Evolutionary conservation across 139 green algal species (phyloP).

Genomic region (Volvox africanus): DNA sequence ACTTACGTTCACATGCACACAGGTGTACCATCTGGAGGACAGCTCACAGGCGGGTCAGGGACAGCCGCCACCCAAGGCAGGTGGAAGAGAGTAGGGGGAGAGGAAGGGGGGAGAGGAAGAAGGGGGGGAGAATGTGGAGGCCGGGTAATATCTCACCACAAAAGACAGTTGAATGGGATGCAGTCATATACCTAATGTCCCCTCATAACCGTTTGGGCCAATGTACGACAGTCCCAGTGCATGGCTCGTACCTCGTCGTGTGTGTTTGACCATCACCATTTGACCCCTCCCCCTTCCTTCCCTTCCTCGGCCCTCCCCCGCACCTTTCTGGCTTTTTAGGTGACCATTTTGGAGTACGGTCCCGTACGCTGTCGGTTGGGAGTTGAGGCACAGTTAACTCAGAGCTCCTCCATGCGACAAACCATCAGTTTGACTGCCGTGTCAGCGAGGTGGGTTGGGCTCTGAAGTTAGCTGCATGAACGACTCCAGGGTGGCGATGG

Average conservation of each 20-base stretch:
- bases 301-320: background rate
- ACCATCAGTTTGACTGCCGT: constrained; percentile 29
- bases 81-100: background rate
- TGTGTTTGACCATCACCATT: background rate
- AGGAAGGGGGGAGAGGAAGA: too few relatives aligned
- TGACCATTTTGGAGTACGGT: constrained; percentile 49
- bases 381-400: constrained; percentile 9
- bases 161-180: too few relatives aligned
- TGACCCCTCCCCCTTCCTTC: background rate
- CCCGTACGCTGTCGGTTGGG: constrained; percentile 38
- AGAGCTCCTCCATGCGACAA: constrained; percentile 33
- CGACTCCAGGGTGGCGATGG: background rate
- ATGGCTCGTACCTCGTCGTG: too few relatives aligned
- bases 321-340: background rate
- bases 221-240: too few relatives aligned
- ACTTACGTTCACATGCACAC: too few relatives aligned
- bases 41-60: constrained; percentile 19
- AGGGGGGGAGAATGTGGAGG: too few relatives aligned
- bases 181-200: too few relatives aligned
- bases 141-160: too few relatives aligned
- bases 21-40: constrained; percentile 62
- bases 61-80: constrained; percentile 18
- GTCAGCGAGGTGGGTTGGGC: constrained; percentile 12
- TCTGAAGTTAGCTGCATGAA: too few relatives aligned
- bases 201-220: too few relatives aligned